Evolutionary conservation across 2,329 filamentous ascomycete genomes (phyloP).

Genomic region (Cladobotryum protrusum): DNA sequence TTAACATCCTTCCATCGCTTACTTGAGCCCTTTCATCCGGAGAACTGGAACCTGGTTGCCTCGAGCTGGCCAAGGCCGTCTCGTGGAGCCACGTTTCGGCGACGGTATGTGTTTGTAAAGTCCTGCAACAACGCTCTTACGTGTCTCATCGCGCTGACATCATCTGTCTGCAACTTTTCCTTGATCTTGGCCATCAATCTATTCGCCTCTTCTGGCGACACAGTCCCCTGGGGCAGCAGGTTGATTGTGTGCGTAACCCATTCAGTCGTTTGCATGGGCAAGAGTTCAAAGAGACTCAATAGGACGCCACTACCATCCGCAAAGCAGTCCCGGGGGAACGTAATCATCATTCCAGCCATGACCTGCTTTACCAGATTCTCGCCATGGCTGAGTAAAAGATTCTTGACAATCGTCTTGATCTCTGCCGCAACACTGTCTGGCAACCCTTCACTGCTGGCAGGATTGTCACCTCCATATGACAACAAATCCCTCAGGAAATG

Average conservation of each 20-base stretch:
- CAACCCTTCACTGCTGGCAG: constrained; percentile 53
- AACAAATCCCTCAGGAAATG: constrained; percentile 91
- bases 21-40: constrained; percentile 23
- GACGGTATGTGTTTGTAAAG: constrained; percentile 90
- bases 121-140: constrained; percentile 85
- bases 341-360: constrained; percentile 98
- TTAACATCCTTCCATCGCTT: too few species aligned
- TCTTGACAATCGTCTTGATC: constrained; percentile 66
- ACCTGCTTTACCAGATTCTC: constrained; percentile 79
- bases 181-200: constrained; percentile 74
- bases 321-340: constrained; percentile 92
- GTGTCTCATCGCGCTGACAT: constrained; percentile 58
- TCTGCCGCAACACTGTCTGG: constrained; percentile 58
- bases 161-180: constrained; percentile 65
- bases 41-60: constrained; percentile 79
- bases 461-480: constrained; percentile 76
- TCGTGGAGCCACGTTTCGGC: constrained; percentile 89
- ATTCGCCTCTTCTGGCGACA: constrained; percentile 74
- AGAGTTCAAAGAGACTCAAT: constrained; percentile 78
- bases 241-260: constrained; percentile 84
- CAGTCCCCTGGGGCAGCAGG: constrained; percentile 74
- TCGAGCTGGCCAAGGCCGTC: constrained; percentile 86
- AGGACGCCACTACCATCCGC: constrained; percentile 91
- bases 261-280: constrained; percentile 68
- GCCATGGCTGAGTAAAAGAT: constrained; percentile 63